Evolutionary conservation across 2,329 filamentous ascomycete species (phyloP).

Genomic region (Penicillium rolfsii): DNA sequence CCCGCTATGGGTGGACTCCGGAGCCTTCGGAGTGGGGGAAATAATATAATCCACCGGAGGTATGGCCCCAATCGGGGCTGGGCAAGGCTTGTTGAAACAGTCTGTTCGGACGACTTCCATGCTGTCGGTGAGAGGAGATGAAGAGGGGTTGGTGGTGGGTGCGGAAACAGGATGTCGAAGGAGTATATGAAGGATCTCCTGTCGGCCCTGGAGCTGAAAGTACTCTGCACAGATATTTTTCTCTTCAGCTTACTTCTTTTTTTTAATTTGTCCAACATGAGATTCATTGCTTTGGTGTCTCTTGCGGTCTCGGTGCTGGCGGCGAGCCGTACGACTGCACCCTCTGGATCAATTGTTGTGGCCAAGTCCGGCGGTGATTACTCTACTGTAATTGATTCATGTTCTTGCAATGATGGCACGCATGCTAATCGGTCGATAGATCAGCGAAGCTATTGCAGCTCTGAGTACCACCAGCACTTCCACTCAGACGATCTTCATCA

Average conservation of each 20-base stretch:
- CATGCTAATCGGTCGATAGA: constrained; percentile 11
- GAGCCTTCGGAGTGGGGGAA: not conserved
- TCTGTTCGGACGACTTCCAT: constrained; percentile 6
- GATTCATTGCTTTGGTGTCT: constrained; percentile 14
- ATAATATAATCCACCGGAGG: constrained; percentile 7
- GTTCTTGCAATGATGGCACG: not conserved
- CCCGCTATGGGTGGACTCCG: constrained; percentile 10
- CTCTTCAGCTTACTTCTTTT: not conserved
- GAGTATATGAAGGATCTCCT: not conserved
- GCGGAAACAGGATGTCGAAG: not conserved
- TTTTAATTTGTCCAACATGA: constrained; percentile 6
- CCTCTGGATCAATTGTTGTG: constrained; percentile 30
- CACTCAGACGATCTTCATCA: constrained; percentile 65
- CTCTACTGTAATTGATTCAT: constrained; percentile 18
- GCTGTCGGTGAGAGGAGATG: not conserved
- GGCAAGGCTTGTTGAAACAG: constrained; percentile 3
- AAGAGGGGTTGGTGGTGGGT: not conserved
- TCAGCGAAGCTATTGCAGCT: constrained; percentile 57
- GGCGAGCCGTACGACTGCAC: constrained; percentile 30
- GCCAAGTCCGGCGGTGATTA: constrained; percentile 32
- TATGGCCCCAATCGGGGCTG: constrained; percentile 5
- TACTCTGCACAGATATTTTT: not conserved
- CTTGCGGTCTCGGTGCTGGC: constrained; percentile 26
- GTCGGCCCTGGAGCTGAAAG: not conserved
- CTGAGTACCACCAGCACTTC: constrained; percentile 56